Base-by-base conservation (phyloP, 345 rosid genomes). In the Citrus reticulata region DNA sequence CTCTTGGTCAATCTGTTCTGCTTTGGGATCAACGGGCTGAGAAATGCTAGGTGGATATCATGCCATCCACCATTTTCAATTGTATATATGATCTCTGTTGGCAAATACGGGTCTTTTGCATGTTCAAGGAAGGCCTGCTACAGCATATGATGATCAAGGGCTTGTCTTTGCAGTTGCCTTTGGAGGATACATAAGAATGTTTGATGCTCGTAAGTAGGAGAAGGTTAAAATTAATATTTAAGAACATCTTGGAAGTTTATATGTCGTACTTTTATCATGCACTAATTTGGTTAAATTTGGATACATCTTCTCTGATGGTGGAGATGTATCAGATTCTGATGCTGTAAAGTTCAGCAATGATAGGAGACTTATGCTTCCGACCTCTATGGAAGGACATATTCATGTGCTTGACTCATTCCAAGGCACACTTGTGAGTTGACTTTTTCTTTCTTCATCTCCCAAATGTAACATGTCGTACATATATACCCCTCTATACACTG, bases 11-110 rank as follows among this genome's bases (percentile, higher is more conserved):
- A 60, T 90, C 99, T 82, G 97, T 94, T 86, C 75, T 96, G 83
- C 95, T 94, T 60, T 96, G 97, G 97, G 99, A 96, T 90, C 99
- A 96, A 76, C 88, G 98, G 34, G 93, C 92, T 70, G 99, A 96
- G 68, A 96, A 96, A 85, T 94, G 98, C 85, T 97, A 94, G 97
- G 98, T 93, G 70, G 77, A 49, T 80, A 29, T 40, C 4, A 1
- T 60, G 46, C 67, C 75, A 51, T 78, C 30, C 68, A 60, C 51
- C 11, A 42, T 32, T 62, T 81, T n/a, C 54, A 57, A 49, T 63
- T 59, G 32, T 51, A 70, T 32, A n/a, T 42, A 57, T 81, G 55
- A 51, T 80, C 34, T 62, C 63, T n/a, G 46, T 69, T 30, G 75
- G 65, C 20, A 60, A 70, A 68, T 65, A 54, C 90, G 93, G 93